Percentiles rank a stretch among this genome's conserved stretches.
phyloP scores from a whole-genome alignment of 352 stramenopile genomes.

The Pythium guiyangense region DNA sequence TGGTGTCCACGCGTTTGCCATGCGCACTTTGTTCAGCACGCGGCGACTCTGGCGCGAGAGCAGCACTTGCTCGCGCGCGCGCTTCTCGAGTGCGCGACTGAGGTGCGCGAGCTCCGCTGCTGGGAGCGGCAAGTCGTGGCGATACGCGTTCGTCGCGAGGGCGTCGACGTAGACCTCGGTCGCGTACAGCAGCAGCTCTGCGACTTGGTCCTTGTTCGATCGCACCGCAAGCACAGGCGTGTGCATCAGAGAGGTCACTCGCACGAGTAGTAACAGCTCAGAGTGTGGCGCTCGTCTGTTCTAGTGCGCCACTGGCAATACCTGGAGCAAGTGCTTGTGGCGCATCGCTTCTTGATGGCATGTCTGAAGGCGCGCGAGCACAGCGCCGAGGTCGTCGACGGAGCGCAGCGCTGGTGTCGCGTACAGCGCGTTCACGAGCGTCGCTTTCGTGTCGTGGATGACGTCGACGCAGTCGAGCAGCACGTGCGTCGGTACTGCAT shows the following conservation, averaged over 20 bases:
- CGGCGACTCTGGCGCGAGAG: constrained; percentile 24
- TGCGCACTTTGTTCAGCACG: constrained; percentile 35
- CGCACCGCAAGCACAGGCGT: background rate
- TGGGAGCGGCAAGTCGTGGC: constrained; percentile 11
- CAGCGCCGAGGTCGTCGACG: constrained; percentile 18
- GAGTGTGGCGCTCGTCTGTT: background rate
- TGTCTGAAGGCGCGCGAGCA: constrained; percentile 16
- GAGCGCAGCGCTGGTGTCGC: constrained; percentile 27
- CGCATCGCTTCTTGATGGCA: constrained; percentile 24
- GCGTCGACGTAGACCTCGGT: constrained; percentile 46
- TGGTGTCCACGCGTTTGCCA: constrained; percentile 8
- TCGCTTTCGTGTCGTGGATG: constrained; percentile 20
- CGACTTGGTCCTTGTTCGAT: constrained; percentile 25
- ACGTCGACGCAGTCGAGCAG: constrained; percentile 27
- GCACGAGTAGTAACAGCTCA: background rate
- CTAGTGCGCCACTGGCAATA: constrained; percentile 6
- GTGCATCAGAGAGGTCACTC: background rate
- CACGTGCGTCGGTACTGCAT: constrained; percentile 10
- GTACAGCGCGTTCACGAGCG: constrained; percentile 21
- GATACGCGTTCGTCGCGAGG: constrained; percentile 38
- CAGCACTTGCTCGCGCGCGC: constrained; percentile 31
- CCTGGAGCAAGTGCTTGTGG: constrained; percentile 22
- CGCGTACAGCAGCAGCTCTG: constrained; percentile 26
- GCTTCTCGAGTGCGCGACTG: constrained; percentile 19
- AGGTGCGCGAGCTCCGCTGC: constrained; percentile 21